These are phyloP conservation scores for Ganoderma leucocontextum DNA, from an alignment of 1,284 basidiomycete genomes.

Conservation along the genomic window DNA sequence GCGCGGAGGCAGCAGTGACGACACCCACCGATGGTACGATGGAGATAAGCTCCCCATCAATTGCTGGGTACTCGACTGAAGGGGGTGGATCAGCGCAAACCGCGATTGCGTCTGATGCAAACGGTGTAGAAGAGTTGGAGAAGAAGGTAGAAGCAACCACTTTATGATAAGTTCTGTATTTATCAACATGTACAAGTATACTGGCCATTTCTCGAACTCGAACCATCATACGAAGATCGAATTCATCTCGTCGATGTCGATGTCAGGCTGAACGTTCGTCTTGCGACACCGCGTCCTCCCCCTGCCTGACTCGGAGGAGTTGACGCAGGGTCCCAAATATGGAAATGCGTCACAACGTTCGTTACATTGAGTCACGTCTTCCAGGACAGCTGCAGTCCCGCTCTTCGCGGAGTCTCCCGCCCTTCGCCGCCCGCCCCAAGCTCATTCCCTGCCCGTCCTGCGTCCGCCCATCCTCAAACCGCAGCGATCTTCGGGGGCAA, in stretches of 20 bases:
- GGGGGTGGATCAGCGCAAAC: background rate
- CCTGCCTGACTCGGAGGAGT: background rate
- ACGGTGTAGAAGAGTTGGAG: constrained; percentile 12
- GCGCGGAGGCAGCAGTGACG: no score
- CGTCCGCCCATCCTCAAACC: background rate
- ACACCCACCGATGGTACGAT: background rate
- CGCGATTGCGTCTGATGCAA: background rate
- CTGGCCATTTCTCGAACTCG: background rate
- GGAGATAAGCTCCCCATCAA: background rate
- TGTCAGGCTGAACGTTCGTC: background rate
- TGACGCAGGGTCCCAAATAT: background rate
- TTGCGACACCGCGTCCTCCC: no score
- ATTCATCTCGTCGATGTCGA: background rate
- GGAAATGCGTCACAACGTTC: background rate
- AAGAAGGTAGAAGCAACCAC: constrained; percentile 19
- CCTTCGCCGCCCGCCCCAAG: no score
- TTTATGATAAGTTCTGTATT: constrained; percentile 10
- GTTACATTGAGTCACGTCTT: background rate
- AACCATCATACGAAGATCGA: background rate
- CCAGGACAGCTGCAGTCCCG: background rate
- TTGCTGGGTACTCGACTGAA: background rate
- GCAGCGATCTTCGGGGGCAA: background rate
- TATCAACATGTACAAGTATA: background rate
- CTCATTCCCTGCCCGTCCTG: background rate
- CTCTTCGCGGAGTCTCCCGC: background rate